Evolutionary conservation across 2,329 filamentous ascomycete species (phyloP), one percentile per base, ranked within the genome.

Genomic region (Blumeria graminis): DNA sequence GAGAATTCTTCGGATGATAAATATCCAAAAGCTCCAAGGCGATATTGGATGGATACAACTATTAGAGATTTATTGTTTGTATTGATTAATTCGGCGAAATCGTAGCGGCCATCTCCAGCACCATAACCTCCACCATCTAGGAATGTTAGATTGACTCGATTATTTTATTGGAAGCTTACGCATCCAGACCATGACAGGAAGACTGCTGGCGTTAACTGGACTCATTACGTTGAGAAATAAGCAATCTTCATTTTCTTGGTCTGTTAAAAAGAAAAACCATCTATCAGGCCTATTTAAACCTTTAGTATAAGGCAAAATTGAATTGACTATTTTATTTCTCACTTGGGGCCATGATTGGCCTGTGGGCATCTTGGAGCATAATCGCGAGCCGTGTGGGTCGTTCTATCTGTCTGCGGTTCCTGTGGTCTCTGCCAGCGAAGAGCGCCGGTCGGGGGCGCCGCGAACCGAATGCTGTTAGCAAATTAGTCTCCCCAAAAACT

Each of bases 201-300:
- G 6, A 22, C 56, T 51, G 7, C 55, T 54, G 16, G 55, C 57
- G 9, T 55, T 57, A 3, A 13, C 66, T 0, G 80, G 79, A 5
- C 78, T 72, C 46, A 76, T 71, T 3, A 83, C 72, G 55, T 72
- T 74, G 57, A 57, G 58, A 52, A 22, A 79, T 51, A 83, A 66
- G 64, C 82, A 78, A 63, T 83, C 80, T 5, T 69, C 71, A 46
- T 57, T 57, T 41, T 34, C 45, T 22, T 32, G 69, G 16, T 46
- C 63, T 54, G 72, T 69, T 16, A 18, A 16, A 9, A 51, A 11
- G n/a, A 32, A 51, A n/a, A 51, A 51, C 46, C 46, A 51, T n/a
- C 11, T 13, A 11, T 51, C 22, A 18, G 46, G 46, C 22, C 46
- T 51, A 34, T 10, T 3, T 32, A 28, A 11, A 51, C 11, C 22